Evolutionary conservation across 352 stramenopile genomes (phyloP), one percentile per base, ranked within the genome.

Genomic region (Phytophthora palmivora): DNA sequence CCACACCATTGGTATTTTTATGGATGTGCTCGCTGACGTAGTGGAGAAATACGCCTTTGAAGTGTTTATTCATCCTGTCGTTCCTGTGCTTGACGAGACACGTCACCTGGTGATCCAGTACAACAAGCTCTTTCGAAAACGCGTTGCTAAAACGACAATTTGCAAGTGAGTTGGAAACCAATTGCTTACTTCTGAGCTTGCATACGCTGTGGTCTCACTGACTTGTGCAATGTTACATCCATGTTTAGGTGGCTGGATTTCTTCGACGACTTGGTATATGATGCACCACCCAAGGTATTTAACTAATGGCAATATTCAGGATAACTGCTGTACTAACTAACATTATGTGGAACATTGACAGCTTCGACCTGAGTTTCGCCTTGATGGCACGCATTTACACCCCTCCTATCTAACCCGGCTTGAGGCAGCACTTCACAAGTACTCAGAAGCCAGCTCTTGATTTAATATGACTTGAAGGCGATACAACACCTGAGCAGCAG

Each of bases 1-100:
- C 6, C 68, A 79, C 44, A 95, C 87, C 5, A 84, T 96, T 22
- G 22, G 41, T 16, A 89, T 96, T 47, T 98, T 96, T 63, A 88
- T 97, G 74, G 60, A 84, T 4, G 67, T 66, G 6, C 48, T 95
- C 6, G 33, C 58, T 3, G 63, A 85, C 12, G 63, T 94, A 24
- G 66, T 87, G 11, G 28, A 63, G 26, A 71, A 84, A 38, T 91
- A 80, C 45, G 36, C 77, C 9, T 95, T 97, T 41, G 74, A 93
- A 26, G 68, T 64, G 4, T 88, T 74, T 33, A 84, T 98, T 28
- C 92, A 98, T 53, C 91, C 92, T 4, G 77, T 98, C 2, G 82
- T 95, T 7, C 92, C 92, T 0, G 92, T 97, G 1, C 75, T 97
- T 1, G 78, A 96, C n/a, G 87, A 96, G 45, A 97, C 92, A 22